phyloP scores from a whole-genome alignment of 2,329 filamentous ascomycete species.

The Penicillium oxalicum region DNA sequence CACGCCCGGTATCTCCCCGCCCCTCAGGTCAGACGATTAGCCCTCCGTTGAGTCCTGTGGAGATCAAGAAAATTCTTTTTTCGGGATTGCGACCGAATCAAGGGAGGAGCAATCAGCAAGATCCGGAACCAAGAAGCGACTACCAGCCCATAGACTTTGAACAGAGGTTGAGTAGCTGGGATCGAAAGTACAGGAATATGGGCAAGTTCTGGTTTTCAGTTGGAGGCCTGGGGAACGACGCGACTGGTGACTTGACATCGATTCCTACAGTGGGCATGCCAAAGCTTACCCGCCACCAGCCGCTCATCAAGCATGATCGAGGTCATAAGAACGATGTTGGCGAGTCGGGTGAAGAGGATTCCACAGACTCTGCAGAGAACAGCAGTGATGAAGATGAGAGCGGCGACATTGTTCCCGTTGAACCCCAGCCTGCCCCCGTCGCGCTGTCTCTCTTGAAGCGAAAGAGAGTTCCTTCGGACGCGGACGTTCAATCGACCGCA shows the following conservation, averaged over 20 bases:
- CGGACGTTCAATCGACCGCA: conserved; percentile 25
- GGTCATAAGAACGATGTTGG: conserved; percentile 4
- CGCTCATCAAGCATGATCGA: conserved; percentile 1
- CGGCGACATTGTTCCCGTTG: conserved; percentile 7
- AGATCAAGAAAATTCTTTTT: conserved; percentile 44
- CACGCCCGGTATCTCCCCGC: conserved; percentile 10
- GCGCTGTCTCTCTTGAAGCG: conserved; percentile 25
- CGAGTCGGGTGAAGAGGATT: conserved; percentile 13
- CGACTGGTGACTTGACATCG: conserved; percentile 11
- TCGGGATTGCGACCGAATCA: conserved; percentile 13
- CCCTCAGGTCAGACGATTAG: conserved; percentile 29
- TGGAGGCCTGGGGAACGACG: conserved; percentile 3
- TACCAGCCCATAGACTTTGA: conserved; percentile 51
- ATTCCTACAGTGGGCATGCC: conserved; percentile 39
- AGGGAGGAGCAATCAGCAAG: conserved; percentile 3
- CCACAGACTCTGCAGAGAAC: conserved; percentile 25
- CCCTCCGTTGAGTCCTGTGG: conserved; percentile 37
- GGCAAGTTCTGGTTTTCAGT: conserved; percentile 42
- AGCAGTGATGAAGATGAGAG: conserved; percentile 17
- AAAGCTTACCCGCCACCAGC: conserved; percentile 13
- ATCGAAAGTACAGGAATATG: conserved; percentile 48
- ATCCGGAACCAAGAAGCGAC: conserved; percentile 36
- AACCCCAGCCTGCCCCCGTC: conserved; percentile 18
- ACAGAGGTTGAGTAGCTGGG: conserved; percentile 42
- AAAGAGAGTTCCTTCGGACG: conserved; percentile 31